Evolutionary conservation across 805 yeast genomes (phyloP).

Genomic region (Candida xyloterini): DNA sequence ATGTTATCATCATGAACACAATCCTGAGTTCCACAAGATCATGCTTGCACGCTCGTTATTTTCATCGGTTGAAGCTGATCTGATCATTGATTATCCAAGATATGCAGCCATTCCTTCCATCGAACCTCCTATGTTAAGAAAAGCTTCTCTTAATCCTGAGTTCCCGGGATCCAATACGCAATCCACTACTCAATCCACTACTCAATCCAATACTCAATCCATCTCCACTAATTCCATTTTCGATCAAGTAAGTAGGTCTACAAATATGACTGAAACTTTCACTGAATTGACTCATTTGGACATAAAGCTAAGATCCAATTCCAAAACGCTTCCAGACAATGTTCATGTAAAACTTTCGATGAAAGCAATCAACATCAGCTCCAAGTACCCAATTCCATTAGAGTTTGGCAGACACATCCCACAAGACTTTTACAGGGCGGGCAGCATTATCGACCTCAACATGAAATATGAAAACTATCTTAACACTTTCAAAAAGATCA

Average conservation of each 20-base stretch:
- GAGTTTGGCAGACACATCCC: constrained; percentile 34
- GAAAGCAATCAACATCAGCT: constrained; percentile 10
- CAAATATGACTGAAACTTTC: not conserved
- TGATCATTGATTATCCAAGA: no score
- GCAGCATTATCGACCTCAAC: constrained; percentile 2
- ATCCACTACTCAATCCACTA: not conserved
- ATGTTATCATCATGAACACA: no score
- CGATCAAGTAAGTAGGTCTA: not conserved
- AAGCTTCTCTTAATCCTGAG: no score
- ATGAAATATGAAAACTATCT: constrained; percentile 7
- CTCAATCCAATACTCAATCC: not conserved
- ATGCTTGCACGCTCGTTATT: no score
- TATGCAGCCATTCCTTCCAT: no score
- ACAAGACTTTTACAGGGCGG: constrained; percentile 3
- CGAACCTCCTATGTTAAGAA: no score
- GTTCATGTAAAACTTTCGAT: constrained; percentile 5
- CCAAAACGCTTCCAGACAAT: constrained; percentile 12
- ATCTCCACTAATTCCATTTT: not conserved
- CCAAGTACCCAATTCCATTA: constrained; percentile 35
- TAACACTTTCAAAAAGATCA: constrained; percentile 1
- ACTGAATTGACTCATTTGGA: constrained; percentile 3
- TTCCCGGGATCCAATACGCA: no score
- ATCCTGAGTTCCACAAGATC: not conserved
- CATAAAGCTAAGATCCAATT: constrained; percentile 1
- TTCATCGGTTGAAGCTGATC: no score